phyloP scores from a whole-genome alignment of 306 rosid genomes.

The Vigna mungo region DNA sequence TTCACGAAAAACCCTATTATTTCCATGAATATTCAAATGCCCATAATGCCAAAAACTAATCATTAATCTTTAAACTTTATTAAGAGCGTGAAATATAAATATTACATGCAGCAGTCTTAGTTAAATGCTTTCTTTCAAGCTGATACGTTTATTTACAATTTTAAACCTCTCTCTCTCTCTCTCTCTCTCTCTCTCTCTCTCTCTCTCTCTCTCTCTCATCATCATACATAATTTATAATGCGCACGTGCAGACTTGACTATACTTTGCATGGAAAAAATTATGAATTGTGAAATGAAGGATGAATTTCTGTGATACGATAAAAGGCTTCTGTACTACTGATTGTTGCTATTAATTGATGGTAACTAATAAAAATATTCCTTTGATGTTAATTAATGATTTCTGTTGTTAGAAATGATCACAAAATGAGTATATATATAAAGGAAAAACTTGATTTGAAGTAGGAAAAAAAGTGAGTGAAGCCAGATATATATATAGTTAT shows the following conservation, averaged over 20 bases:
- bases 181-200: neutral
- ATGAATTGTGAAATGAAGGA: too few relatives aligned
- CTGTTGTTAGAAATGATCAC: too few relatives aligned
- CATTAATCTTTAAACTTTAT: constrained; percentile 40
- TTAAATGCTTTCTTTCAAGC: constrained; percentile 5
- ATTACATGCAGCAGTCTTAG: constrained; percentile 8
- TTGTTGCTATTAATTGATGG: neutral
- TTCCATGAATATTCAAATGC: constrained; percentile 40
- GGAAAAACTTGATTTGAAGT: neutral
- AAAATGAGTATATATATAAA: neutral
- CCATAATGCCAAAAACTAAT: constrained; percentile 42
- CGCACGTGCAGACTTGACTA: constrained; percentile 30
- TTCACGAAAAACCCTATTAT: constrained; percentile 27
- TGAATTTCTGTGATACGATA: neutral
- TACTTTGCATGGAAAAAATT: too few relatives aligned
- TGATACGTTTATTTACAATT: constrained; percentile 16
- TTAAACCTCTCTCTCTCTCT: neutral
- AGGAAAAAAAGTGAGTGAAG: neutral
- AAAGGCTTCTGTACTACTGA: neutral
- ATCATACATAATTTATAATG: neutral
- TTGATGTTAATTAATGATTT: too few relatives aligned
- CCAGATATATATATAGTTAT: constrained; percentile 27
- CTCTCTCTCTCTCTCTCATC: neutral
- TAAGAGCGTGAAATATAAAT: constrained; percentile 43
- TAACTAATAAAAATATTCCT: neutral